Base-by-base conservation (phyloP, 106 monocot species). In the Dendrobium nobile region DNA sequence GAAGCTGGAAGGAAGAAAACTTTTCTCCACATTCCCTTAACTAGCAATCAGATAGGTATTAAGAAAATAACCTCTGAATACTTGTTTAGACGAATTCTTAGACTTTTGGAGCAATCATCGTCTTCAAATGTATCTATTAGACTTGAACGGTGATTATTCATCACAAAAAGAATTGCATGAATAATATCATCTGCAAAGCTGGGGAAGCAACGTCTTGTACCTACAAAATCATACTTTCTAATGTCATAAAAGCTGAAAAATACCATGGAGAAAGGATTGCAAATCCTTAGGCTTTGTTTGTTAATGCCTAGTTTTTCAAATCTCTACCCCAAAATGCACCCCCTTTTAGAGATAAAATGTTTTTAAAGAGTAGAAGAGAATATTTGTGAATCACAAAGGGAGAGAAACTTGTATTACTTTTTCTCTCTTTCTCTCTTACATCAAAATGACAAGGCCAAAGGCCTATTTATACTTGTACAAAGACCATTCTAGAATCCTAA, bases 1-100 rank as follows among this genome's bases (percentile, higher is more conserved):
- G 20, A 18, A 70, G 51, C 24, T 70, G 54, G 9, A 20, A 56
- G 10, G 72, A 51, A 9, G 24, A 73, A 19, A 44, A 44, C 44
- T 44, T 44, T 44, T 44, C 2, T 44, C 44, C 4, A 44, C 44
- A 44, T 44, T 44, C 44, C 44, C 44, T 44, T 44, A 44, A 44
- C 44, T 44, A 44, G 44, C 44, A 75, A 77, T 70, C 83, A 43
- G 31, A 77, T 6, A 65, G 19, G 56, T 17, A 9, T 58, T 17
- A 3, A 17, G 13, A 58, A 24, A 9, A 20, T 24, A n/a, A 95
- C 94, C 92, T 95, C 47, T 54, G 91, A 90, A 82, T 92, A 85
- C 73, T 87, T 55, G 51, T 92, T 90, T 68, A 95, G 26, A n/a
- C 94, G 90, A 79, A 95, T 78, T 75, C 41, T 84, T 41, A 80